Conservation (phyloP, 345 rosid species). For the Syzygium aromaticum region DNA sequence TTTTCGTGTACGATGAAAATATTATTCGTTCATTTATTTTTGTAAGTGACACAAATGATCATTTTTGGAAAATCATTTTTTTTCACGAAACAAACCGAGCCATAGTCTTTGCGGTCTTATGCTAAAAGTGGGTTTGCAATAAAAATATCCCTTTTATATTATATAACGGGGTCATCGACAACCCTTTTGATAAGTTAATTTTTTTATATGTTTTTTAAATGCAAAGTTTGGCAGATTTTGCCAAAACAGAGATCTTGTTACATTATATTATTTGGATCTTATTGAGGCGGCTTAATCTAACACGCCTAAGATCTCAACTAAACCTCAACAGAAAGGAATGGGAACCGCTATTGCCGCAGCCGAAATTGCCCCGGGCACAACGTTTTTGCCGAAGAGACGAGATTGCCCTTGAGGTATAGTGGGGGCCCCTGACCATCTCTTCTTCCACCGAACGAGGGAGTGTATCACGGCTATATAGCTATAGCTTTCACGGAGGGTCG, state of each 20-base stretch:
- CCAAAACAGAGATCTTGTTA: background rate
- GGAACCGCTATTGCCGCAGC: background rate
- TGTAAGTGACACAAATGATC: too few relatives aligned
- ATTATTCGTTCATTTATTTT: too few relatives aligned
- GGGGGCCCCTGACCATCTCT: background rate
- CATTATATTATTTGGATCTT: background rate
- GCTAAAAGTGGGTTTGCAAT: background rate
- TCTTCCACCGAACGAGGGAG: background rate
- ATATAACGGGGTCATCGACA: background rate
- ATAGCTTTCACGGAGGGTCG: background rate
- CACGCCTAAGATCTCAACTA: background rate
- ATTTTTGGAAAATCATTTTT: too few relatives aligned
- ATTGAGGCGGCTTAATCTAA: background rate
- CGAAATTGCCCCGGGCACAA: background rate
- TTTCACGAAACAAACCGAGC: too few relatives aligned
- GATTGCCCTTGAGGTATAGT: fast-evolving
- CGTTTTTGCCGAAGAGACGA: background rate
- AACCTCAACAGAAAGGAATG: background rate
- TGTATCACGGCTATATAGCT: background rate
- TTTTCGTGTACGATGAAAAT: too few relatives aligned
- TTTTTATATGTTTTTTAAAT: background rate
- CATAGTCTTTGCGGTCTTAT: background rate
- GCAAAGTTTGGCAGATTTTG: background rate
- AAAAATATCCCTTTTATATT: background rate
- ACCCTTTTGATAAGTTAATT: background rate